Base-by-base conservation (phyloP, 2,329 filamentous ascomycete genomes). In the Hyphodiscus sp. region DNA sequence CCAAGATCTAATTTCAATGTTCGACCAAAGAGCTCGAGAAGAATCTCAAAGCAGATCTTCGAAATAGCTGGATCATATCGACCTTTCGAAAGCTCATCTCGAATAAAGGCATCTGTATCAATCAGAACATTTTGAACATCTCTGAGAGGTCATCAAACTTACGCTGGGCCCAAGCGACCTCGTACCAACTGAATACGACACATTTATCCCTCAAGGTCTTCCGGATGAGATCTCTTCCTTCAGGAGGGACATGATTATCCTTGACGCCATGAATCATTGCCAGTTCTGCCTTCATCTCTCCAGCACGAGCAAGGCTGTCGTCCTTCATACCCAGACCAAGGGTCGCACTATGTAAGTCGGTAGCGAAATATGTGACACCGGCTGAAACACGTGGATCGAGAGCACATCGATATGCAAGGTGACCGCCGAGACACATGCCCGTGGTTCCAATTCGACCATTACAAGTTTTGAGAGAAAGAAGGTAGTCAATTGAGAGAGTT, bases 351-450 rank as follows among this genome's bases (percentile, higher is more conserved):
- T 96, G 92, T 50, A 96, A 84, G 72, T 96, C 92, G 7, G 91
- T 96, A 9, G 89, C 90, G 71, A 96, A 96, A 75, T 91, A 97
- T 69, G 89, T 86, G 29, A 95, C 86, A 41, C 84, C 83, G 29
- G 89, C 88, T 41, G 79, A 78, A 54, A 96, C 81, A 53, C 91
- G 80, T 20, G 80, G 76, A 69, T 96, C 90, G 47, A 96, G 78
- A 63, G 84, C 83, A 63, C 79, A 82, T 43, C 84, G 76, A 68
- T 82, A 86, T 51, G 83, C 89, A 18, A 96, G 80, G 68, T 96
- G 92, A 1, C 92, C 91, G 50, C 92, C 92, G 1, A 96, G 82
- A 70, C 91, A 96, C 91, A 96, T 96, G 56, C 89, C 89, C 13
- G 87, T 91, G 4, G 85, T 76, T 45, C 89, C 89, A 61, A 96